phyloP scores from a whole-genome alignment of 306 rosid species.

The Rosa lucieae region DNA sequence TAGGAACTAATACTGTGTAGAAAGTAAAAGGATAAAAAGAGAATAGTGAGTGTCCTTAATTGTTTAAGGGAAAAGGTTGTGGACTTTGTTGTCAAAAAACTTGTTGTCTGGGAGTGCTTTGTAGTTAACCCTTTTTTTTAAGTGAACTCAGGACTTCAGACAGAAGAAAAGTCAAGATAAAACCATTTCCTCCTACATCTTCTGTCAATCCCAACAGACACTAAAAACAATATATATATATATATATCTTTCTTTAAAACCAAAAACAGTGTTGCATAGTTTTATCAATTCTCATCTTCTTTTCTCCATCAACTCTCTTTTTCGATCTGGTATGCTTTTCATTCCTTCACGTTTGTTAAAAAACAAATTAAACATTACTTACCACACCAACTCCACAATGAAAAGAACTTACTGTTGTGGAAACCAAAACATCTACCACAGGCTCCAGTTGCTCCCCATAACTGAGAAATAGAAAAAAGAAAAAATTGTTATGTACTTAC shows the following conservation, averaged over 20 bases:
- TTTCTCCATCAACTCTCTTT: neutral
- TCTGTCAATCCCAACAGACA: no score
- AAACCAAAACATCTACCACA: neutral
- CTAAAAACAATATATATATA: no score
- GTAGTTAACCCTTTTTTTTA: no score
- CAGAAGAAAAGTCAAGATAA: no score
- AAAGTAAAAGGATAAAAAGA: no score
- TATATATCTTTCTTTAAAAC: no score
- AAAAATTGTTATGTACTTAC: neutral
- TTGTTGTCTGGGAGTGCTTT: no score
- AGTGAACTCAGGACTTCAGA: neutral
- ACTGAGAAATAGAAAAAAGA: neutral
- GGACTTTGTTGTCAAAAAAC: no score
- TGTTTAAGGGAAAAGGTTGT: no score
- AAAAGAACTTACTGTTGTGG: neutral
- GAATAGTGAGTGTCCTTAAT: no score
- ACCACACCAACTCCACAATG: neutral
- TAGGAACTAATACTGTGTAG: no score
- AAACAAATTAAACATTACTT: neutral
- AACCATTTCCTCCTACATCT: neutral
- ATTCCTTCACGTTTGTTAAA: neutral
- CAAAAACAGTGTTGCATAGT: no score
- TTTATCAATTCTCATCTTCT: neutral
- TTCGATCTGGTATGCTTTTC: neutral
- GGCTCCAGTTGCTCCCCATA: neutral